Evolutionary conservation across 106 monocot genomes (phyloP), one percentile per base, ranked within the genome.

Genomic region (Iris macrosiphon): DNA sequence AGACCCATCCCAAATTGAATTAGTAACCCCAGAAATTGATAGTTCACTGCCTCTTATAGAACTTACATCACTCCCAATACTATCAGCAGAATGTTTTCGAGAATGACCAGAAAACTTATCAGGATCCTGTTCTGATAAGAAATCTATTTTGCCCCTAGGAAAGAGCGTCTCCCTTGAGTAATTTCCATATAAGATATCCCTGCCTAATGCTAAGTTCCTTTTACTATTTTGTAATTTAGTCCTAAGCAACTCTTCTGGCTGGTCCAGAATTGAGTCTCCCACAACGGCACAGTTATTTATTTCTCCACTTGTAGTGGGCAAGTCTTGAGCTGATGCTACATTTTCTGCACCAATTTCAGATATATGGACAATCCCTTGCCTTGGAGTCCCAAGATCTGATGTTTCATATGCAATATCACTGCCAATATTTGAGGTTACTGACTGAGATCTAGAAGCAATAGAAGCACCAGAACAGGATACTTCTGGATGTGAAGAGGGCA

Each of bases 41-140:
- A 74, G 19, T 51, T 82, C 86, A 74, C 75, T 89, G 15, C 84
- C 84, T 61, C 81, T 62, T 56, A 79, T 37, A 66, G 94, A 96
- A 72, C 90, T 90, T 37, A 57, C 49, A 69, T 96, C 96, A 78
- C 96, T 96, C 3, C 72, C 77, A 44, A 87, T 69, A 57, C 96
- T 96, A 53, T 96, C 96, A 70, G 57, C 19, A 62, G 96, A 96
- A 42, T 57, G 59, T 62, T 72, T 96, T 52, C 96, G 65, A 43
- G 50, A 26, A 72, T 96, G 96, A 64, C 46, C 33, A 39, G 59
- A 73, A 58, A 62, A 30, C 62, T 75, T 81, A 49, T 94, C 68
- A 68, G 66, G 71, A 30, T 75, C 67, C 21, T 57, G 54, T 54
- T 78, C 75, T 18, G 62, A 42, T 43, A 40, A 39, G 24, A 50